These are phyloP conservation scores for Hypoxylon intermedium DNA, from an alignment of 495 filamentous ascomycete genomes.

Conservation along the genomic window DNA sequence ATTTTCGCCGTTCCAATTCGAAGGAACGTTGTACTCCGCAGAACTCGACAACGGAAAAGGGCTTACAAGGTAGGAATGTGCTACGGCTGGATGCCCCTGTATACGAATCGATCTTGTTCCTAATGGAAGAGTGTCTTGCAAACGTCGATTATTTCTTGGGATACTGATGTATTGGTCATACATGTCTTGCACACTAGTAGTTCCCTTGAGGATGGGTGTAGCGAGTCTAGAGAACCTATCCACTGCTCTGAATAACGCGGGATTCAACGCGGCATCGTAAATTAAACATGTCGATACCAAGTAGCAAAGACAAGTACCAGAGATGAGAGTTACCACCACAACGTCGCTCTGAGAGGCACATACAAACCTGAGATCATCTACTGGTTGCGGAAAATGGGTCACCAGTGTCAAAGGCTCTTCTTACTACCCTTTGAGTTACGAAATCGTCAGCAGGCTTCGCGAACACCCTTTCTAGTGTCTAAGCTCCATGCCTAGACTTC, in stretches of 20 bases:
- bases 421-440: not conserved
- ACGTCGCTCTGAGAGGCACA: not conserved
- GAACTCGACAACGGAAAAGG: not conserved
- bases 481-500: slow-evolving; percentile 2
- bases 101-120: slow-evolving; percentile 10
- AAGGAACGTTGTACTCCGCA: too few species aligned
- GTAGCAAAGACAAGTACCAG: not conserved
- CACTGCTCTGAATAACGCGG: not conserved
- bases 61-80: slow-evolving; percentile 9
- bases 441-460: slow-evolving; percentile 30
- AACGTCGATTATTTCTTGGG: slow-evolving; percentile 15
- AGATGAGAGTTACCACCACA: slow-evolving; percentile 11
- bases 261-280: slow-evolving; percentile 7
- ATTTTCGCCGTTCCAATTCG: not conserved
- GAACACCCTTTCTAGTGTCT: slow-evolving; percentile 29
- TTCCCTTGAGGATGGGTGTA: not conserved
- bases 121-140: slow-evolving; percentile 5
- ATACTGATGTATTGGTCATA: not conserved
- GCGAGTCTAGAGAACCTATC: slow-evolving; percentile 17
- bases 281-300: not conserved
- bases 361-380: slow-evolving; percentile 15
- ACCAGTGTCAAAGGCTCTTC: slow-evolving; percentile 6
- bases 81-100: slow-evolving; percentile 20
- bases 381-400: slow-evolving; percentile 21
- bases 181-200: not conserved